Base-by-base conservation (phyloP, 371 early-diverging fungal genomes). In the Rhizopus sp. region DNA sequence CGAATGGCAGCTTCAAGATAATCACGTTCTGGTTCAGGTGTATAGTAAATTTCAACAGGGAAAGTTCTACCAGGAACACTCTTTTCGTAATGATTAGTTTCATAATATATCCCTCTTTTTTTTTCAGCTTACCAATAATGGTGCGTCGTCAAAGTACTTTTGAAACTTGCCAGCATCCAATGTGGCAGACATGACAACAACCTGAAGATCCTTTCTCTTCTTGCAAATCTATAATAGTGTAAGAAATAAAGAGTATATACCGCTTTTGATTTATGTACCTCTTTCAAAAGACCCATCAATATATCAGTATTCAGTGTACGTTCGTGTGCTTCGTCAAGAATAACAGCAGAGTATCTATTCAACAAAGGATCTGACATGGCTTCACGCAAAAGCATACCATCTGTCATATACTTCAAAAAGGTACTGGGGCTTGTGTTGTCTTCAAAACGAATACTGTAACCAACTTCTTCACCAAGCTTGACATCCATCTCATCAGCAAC, bases 11-110 rank as follows among this genome's bases (percentile, higher is more conserved):
- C 91, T 59, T 94, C 93, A 52, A 95, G 74, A 67, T 96, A 96
- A 62, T 95, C 94, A 54, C 83, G 78, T 63, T 89, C 93, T 12
- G 94, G 92, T 69, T 93, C 87, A 4, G 93, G 89, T 2, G 93
- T 93, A 66, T 94, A 95, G 59, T 84, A 92, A 35, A 93, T 90
- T 57, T 94, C 94, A 40, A 95, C 95, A 44, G 94, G 93, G 84
- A 87, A 95, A 38, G 92, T 93, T 60, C 95, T 86, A 30, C 94
- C 94, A 50, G 94, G 93, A 6, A 95, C 90, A 6, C 66, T 75
- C 77, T 75, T 23, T 23, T 23, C 2, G 2, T 23, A 23, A 67
- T 30, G 9, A 59, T 17, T 33, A 54, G 44, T 33, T 9, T 52
- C n/a, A 39, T 15, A 34, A 13, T 16, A 17, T 40, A 15, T 12